Evolutionary conservation across 139 green algal species (phyloP).

Genomic region (Microglena sp.): DNA sequence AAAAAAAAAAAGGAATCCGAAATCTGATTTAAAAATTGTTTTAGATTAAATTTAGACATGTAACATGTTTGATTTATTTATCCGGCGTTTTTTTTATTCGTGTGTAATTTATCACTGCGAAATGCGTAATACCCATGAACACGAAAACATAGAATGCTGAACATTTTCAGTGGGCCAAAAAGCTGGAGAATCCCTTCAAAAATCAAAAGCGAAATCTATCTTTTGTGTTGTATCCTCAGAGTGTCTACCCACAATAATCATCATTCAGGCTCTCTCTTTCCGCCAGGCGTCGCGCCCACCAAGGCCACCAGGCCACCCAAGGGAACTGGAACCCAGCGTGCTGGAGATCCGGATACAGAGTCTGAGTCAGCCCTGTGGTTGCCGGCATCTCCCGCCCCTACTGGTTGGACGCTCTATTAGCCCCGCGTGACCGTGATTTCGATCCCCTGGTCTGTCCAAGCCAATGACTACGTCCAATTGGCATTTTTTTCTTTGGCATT

Average conservation of each 20-base stretch:
- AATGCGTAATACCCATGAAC: no score
- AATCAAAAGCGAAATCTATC: no score
- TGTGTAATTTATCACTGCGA: no score
- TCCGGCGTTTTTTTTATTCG: no score
- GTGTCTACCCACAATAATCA: neutral
- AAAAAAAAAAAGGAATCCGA: no score
- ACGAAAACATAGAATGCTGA: no score
- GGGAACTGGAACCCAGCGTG: neutral
- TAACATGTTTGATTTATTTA: no score
- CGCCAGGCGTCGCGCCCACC: neutral
- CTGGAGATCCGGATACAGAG: neutral
- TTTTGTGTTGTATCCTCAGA: neutral
- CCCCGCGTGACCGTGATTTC: conserved; percentile 79
- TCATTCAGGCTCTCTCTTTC: conserved; percentile 2
- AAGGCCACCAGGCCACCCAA: neutral
- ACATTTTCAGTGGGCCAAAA: no score
- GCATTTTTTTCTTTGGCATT: neutral
- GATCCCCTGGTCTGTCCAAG: conserved; percentile 77
- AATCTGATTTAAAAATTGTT: no score
- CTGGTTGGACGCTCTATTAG: conserved; percentile 82
- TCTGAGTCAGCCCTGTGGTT: conserved; percentile 1
- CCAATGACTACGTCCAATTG: neutral
- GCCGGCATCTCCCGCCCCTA: conserved; percentile 70
- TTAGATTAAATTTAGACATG: no score
- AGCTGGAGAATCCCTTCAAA: no score